These are phyloP conservation scores for Elaeis oleifera DNA, from an alignment of 202 grass and related monocot genomes.

Conservation along the genomic window DNA sequence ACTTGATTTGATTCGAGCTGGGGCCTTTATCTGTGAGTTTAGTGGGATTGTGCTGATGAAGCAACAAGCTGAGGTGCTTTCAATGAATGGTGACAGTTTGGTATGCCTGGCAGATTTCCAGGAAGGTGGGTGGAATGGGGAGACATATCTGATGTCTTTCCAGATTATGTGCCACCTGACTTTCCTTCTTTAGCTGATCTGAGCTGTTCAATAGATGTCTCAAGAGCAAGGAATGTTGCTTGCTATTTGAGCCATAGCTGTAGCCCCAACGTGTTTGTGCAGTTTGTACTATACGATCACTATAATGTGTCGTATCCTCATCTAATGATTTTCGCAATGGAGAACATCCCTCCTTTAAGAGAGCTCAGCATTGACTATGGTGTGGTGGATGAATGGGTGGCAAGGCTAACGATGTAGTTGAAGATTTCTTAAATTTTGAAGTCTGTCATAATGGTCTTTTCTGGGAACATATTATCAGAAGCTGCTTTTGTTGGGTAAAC, in stretches of 20 bases:
- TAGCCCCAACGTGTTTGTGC: conserved; percentile 90
- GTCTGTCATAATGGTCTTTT: conserved; percentile 11
- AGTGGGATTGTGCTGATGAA: conserved; percentile 84
- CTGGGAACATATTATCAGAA: too few relatives aligned
- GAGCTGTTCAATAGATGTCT: conserved; percentile 84
- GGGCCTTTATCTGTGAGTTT: conserved; percentile 84
- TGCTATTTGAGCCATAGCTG: conserved; percentile 98
- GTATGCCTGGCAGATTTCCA: conserved; percentile 73
- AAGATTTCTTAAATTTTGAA: conserved; percentile 16
- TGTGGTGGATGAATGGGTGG: conserved; percentile 69
- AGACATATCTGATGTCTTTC: conserved; percentile 79
- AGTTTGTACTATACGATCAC: conserved; percentile 89
- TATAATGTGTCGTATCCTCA: conserved; percentile 74
- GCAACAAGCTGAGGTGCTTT: conserved; percentile 57
- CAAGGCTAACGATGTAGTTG: conserved; percentile 71
- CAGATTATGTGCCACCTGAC: conserved; percentile 53
- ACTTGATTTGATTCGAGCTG: conserved; percentile 87
- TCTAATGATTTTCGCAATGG: conserved; percentile 91
- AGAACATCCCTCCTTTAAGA: conserved; percentile 96
- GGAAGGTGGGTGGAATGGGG: conserved; percentile 90
- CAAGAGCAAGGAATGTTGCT: conserved; percentile 82
- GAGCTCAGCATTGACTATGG: conserved; percentile 99
- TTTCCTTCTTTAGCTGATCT: conserved; percentile 44
- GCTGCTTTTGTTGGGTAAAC: too few relatives aligned
- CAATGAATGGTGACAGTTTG: conserved; percentile 55